phyloP scores from a whole-genome alignment of 2,329 filamentous ascomycete species.

The Xylaria hypoxylon region DNA sequence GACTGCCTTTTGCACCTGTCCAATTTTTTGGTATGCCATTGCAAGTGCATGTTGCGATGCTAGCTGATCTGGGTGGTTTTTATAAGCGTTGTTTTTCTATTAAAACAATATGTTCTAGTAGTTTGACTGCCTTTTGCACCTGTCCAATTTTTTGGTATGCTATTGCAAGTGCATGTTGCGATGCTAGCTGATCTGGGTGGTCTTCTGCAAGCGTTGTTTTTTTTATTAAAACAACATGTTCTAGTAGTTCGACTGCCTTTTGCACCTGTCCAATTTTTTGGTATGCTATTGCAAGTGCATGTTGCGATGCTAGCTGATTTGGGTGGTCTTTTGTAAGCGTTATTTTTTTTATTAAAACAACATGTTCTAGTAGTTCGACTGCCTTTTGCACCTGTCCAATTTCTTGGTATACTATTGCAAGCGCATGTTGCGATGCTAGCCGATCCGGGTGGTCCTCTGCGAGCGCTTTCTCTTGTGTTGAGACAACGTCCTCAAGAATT shows the following conservation, averaged over 20 bases:
- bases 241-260: not conserved
- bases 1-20: slow-evolving; percentile 3
- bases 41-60: slow-evolving; percentile 13
- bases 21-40: not conserved
- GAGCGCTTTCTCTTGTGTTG: not conserved
- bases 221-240: no score
- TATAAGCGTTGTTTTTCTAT: no score
- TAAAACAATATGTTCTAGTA: not conserved
- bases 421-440: slow-evolving; percentile 1
- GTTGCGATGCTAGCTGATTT: not conserved
- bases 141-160: not conserved
- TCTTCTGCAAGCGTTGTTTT: not conserved
- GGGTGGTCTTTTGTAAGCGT: not conserved
- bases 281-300: not conserved
- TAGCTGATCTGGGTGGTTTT: not conserved
- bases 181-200: no score
- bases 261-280: not conserved
- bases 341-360: not conserved
- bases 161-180: not conserved
- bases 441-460: no score
- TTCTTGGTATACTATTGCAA: not conserved
- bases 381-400: not conserved
- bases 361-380: not conserved
- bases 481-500: slow-evolving; percentile 3
- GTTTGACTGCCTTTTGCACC: not conserved